Base-by-base conservation (phyloP, 2,329 filamentous ascomycete species). In the Phaeosphaeriaceae sp. region DNA sequence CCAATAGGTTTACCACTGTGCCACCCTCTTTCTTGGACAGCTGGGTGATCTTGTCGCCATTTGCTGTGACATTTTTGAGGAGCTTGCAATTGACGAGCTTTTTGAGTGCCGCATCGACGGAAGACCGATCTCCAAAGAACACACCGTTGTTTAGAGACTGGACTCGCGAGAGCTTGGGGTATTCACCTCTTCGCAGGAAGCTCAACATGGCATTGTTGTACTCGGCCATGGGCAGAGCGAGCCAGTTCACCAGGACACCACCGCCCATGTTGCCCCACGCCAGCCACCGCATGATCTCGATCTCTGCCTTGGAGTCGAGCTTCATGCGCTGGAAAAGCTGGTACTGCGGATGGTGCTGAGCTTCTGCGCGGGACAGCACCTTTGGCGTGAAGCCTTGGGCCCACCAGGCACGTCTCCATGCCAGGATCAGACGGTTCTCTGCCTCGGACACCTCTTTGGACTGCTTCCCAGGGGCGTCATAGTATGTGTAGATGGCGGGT, bases 401-500 rank as follows among this genome's bases (percentile, higher is more conserved):
- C 91, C 92, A 98, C 93, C 94, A 98, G 2, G 94, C 93, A 47
- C 92, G 86, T 59, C 93, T 86, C 95, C 95, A 98, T 53, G 91
- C 90, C 56, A 96, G 81, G 49, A 98, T 83, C 58, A 98, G 80
- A 57, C 89, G 86, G 71, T 89, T 89, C 74, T 97, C 91, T 3
- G 91, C 91, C 58, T 90, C 86, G 67, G 86, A 86, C 51, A 86
- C 84, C 19, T 85, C 85, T 49, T 85, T 83, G 31, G 90, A 85
- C 76, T 89, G 89, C 68, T 84, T 83, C 60, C 83, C 76, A 4
- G 86, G 87, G 11, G 86, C 81, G 70, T 97, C 92, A 75, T 96
- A 97, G 78, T 94, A 98, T 63, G 93, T 97, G 79, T 97, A 98
- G 54, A 98, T 88, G 1, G 88, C 84, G 22, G 90, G 88, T 21